Evolutionary conservation across 1,139 yeast genomes (phyloP), one percentile per base, ranked within the genome.

Genomic region (Groenewaldozyma auringiensis): DNA sequence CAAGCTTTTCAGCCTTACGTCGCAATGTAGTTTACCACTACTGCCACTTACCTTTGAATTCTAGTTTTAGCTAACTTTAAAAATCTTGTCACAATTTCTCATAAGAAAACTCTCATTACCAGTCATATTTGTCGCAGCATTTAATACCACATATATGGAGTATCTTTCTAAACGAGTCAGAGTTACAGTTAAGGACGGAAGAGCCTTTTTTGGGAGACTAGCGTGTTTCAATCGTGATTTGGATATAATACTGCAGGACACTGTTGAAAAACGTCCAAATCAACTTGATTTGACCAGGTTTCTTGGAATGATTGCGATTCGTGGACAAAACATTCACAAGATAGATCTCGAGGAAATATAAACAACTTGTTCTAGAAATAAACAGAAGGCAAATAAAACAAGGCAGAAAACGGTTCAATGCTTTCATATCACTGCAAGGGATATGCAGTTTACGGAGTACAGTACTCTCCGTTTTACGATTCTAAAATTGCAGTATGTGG

Each of bases 381-480:
- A 42, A n/a, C n/a, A n/a, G n/a, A n/a, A n/a, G n/a, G n/a, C n/a
- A 4, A 40, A 37, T n/a, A 9, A 21, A 36, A 16, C 14, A 21
- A 21, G 44, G 33, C 3, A 34, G 25, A 14, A 32, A n/a, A n/a
- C 33, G 17, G 9, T 16, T 41, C 3, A 31, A 88, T 89, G 96
- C 72, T 87, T 20, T 70, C 81, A 2, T 88, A 71, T 62, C 71
- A 87, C 55, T 86, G 95, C 21, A 67, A 72, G 22, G 95, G 96
- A 2, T 87, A 78, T 66, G 84, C 88, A 59, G 96, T 96, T 14
- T 87, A 86, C 62, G 83, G 83, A 0, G 83, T 88, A 14, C 84
- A 83, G 58, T 92, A 89, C 68, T 88, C 96, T 0, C 97, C 97
- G 3, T 92, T 80, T 60, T 84, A 78, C 56, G 97, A 92, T 65